A percentile compares a stretch with the other conserved stretches of the same genome.
Conservation (phyloP, 805 yeast genomes). For the Kluyveromyces aestuarii region DNA sequence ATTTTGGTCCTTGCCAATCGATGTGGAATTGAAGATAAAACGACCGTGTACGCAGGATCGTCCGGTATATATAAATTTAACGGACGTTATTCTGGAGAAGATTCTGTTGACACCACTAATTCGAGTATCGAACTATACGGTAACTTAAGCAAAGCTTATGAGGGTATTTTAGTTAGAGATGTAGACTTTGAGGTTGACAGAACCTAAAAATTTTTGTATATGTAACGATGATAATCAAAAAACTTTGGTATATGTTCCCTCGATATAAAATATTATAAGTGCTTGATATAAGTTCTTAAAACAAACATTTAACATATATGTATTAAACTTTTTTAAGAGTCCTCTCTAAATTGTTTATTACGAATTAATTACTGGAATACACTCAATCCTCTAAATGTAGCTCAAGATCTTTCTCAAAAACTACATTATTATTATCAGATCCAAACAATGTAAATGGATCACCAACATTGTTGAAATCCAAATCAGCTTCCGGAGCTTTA, state of each 20-base stretch:
- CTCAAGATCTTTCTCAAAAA: conserved; percentile 2
- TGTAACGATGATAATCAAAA: too few relatives aligned
- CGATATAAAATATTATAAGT: too few relatives aligned
- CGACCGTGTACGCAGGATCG: conserved; percentile 54
- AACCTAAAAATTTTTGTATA: too few relatives aligned
- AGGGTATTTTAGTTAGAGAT: conserved; percentile 56
- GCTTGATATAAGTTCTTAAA: too few relatives aligned
- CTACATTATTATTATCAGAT: not conserved
- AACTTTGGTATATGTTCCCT: too few relatives aligned
- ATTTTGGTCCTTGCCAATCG: conserved; percentile 57
- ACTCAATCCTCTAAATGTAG: not conserved
- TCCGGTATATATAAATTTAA: conserved; percentile 49
- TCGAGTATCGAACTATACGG: conserved; percentile 47
- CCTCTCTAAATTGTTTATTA: too few relatives aligned
- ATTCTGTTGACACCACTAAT: conserved; percentile 33
- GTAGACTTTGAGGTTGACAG: conserved; percentile 32
- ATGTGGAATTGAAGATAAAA: conserved; percentile 62
- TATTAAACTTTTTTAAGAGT: too few relatives aligned
- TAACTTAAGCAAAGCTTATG: conserved; percentile 50
- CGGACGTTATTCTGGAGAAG: conserved; percentile 25
- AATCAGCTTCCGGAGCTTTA: not conserved
- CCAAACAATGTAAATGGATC: conserved; percentile 4
- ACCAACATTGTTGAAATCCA: conserved; percentile 5
- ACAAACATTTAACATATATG: too few relatives aligned
- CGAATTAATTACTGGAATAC: not conserved